These are phyloP conservation scores for Bjerkandera adusta DNA, from an alignment of 1,284 basidiomycete genomes.

Conservation along the genomic window DNA sequence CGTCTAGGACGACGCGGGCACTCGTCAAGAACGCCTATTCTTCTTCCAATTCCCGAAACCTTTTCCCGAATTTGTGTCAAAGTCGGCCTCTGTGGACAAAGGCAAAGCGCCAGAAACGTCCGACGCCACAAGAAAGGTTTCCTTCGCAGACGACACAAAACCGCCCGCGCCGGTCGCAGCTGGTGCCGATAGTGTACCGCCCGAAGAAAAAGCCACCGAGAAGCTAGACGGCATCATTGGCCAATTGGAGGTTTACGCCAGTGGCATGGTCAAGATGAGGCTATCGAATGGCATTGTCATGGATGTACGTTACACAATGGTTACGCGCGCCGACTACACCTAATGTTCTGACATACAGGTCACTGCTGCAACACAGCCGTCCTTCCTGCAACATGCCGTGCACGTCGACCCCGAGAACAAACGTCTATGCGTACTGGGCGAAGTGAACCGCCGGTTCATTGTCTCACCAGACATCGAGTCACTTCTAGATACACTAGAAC, in stretches of 20 bases:
- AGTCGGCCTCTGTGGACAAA: slow-evolving; percentile 20
- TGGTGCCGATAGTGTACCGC: not conserved
- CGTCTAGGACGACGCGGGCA: slow-evolving; percentile 41
- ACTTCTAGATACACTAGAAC: slow-evolving; percentile 69
- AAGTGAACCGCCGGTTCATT: slow-evolving; percentile 83
- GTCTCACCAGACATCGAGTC: slow-evolving; percentile 85
- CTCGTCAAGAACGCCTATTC: slow-evolving; percentile 71
- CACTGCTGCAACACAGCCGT: slow-evolving; percentile 79
- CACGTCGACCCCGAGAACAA: slow-evolving; percentile 64
- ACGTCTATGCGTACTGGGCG: slow-evolving; percentile 73
- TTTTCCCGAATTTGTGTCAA: slow-evolving; percentile 71
- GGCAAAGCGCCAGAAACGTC: slow-evolving; percentile 24
- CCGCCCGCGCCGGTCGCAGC: slow-evolving; percentile 28
- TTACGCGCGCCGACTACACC: no score
- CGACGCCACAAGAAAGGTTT: slow-evolving; percentile 39
- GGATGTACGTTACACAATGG: slow-evolving; percentile 76
- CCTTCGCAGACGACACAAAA: slow-evolving; percentile 63
- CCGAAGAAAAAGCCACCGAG: slow-evolving; percentile 31
- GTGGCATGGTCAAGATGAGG: slow-evolving; percentile 86
- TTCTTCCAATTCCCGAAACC: slow-evolving; percentile 93
- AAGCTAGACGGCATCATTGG: slow-evolving; percentile 79
- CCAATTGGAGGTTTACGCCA: slow-evolving; percentile 78
- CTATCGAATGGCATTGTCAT: slow-evolving; percentile 77
- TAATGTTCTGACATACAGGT: slow-evolving; percentile 57
- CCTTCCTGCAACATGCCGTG: slow-evolving; percentile 88